These are phyloP conservation scores for Biscogniauxia mediterranea DNA, from an alignment of 2,329 filamentous ascomycete species.

Conservation along the genomic window DNA sequence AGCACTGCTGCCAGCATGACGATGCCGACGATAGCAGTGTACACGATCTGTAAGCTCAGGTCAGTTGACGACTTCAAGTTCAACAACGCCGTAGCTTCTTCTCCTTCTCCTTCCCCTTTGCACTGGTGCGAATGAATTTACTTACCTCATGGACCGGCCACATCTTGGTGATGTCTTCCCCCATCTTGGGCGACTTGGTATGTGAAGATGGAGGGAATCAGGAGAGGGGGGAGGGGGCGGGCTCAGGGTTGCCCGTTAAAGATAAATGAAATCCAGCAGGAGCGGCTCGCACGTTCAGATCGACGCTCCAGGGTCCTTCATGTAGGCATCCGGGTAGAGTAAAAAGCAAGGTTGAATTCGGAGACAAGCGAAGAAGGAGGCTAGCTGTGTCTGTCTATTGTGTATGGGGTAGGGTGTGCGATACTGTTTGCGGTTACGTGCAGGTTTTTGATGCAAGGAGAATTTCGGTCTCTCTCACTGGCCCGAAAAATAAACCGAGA, in stretches of 20 bases:
- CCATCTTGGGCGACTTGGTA: slow-evolving; percentile 36
- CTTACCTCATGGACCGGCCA: slow-evolving; percentile 54
- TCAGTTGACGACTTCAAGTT: slow-evolving; percentile 13
- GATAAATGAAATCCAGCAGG: slow-evolving; percentile 11
- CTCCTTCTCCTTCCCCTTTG: neutral
- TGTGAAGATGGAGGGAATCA: slow-evolving; percentile 2
- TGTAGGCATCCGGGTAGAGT: slow-evolving; percentile 23
- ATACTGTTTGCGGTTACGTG: neutral
- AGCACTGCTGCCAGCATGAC: slow-evolving; percentile 82
- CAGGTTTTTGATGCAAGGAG: neutral
- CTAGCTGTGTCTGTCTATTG: slow-evolving; percentile 8
- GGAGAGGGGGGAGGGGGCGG: neutral
- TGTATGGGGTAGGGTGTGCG: neutral
- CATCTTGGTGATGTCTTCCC: slow-evolving; percentile 37
- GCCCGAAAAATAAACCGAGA: neutral
- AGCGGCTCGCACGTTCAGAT: slow-evolving; percentile 13
- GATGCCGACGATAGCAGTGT: slow-evolving; percentile 74
- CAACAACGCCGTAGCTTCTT: neutral
- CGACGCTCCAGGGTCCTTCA: slow-evolving; percentile 20
- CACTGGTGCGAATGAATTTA: neutral
- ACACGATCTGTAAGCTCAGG: slow-evolving; percentile 65
- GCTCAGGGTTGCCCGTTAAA: slow-evolving; percentile 4
- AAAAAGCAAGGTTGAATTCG: slow-evolving; percentile 5
- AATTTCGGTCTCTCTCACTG: neutral
- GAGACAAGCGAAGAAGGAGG: slow-evolving; percentile 10